A percentile compares a stretch with the other conserved stretches of the same genome.
These are phyloP conservation scores for Leccinum fibrillosum DNA, from an alignment of 768 basidiomycete species.

Conservation along the genomic window DNA sequence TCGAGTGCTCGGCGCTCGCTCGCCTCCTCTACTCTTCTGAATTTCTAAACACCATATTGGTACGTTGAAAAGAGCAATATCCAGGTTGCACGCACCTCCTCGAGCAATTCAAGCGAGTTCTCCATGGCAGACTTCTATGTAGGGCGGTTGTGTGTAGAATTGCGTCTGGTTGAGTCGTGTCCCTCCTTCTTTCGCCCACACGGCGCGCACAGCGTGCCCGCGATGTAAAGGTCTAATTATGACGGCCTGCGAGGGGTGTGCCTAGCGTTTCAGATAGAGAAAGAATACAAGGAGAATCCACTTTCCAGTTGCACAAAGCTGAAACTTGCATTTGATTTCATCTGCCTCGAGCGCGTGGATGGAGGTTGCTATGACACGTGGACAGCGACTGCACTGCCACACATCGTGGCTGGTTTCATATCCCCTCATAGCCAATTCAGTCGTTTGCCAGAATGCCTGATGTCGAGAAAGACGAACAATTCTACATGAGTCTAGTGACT, in stretches of 20 bases:
- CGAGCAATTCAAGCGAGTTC: conserved; percentile 24
- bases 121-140: conserved; percentile 14
- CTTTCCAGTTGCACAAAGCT: neutral
- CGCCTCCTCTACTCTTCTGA: conserved; percentile 55
- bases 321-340: conserved; percentile 15
- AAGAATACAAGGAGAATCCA: neutral
- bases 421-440: neutral
- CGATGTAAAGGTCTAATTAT: conserved; percentile 3
- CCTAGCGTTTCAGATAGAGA: neutral
- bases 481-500: conserved; percentile 19
- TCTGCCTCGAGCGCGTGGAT: neutral
- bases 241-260: neutral
- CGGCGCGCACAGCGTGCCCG: conserved; percentile 7
- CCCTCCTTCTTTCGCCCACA: neutral
- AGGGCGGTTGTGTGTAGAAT: neutral
- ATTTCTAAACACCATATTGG: conserved; percentile 39
- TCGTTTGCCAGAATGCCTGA: neutral
- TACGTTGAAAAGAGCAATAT: neutral
- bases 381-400: conserved; percentile 18
- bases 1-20: conserved; percentile 48
- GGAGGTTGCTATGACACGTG: conserved; percentile 13
- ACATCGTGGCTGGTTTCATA: neutral
- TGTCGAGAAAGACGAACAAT: conserved; percentile 4
- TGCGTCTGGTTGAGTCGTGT: neutral
- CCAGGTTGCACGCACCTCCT: conserved; percentile 22